Evolutionary conservation across 1,284 basidiomycete species (phyloP), one percentile per base, ranked within the genome.

Genomic region (Trichosporon faecale): DNA sequence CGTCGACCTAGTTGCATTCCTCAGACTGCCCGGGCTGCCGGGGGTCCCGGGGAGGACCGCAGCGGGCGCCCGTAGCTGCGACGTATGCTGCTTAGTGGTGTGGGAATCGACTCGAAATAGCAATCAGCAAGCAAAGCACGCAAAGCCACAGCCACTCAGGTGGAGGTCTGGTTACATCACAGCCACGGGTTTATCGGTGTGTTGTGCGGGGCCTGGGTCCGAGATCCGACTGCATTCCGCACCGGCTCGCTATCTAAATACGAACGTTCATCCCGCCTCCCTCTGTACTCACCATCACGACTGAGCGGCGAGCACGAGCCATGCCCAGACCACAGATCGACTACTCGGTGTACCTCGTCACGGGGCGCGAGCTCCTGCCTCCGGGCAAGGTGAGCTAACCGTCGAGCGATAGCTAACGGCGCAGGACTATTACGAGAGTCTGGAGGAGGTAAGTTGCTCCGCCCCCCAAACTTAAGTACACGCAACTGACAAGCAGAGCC

Each of bases 301-400:
- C 49, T 9, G 21, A 25, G 7, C 18, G 7, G 8, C 21, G 11
- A 23, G 21, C 16, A 33, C 7, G n/a, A 29, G 61, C 35, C 21
- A 77, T 84, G 84, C 65, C 61, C 44, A 76, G 76, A 69, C 61
- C 65, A 9, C 65, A 72, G 11, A 73, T 91, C 67, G 91, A 95
- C 81, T 92, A 92, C 82, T 90, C 91, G 0, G 80, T 95, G 14
- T 95, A 95, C 83, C 87, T 97, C 60, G 93, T 97, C 14, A 95
- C 94, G 2, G 91, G 91, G 18, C 86, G 94, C 70, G 88, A 91
- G 63, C 84, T 94, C 0, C 86, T 96, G 5, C 92, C 93, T 1
- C 85, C 86, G n/a, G 91, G 90, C 76, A 93, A 91, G 86, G 92
- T 91, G 76, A 74, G 25, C 37, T 16, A 5, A 12, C 12, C 3